Evolutionary conservation across 192 early-diverging fungal species (phyloP), one percentile per base, ranked within the genome.

Genomic region (Coemansia sp.): DNA sequence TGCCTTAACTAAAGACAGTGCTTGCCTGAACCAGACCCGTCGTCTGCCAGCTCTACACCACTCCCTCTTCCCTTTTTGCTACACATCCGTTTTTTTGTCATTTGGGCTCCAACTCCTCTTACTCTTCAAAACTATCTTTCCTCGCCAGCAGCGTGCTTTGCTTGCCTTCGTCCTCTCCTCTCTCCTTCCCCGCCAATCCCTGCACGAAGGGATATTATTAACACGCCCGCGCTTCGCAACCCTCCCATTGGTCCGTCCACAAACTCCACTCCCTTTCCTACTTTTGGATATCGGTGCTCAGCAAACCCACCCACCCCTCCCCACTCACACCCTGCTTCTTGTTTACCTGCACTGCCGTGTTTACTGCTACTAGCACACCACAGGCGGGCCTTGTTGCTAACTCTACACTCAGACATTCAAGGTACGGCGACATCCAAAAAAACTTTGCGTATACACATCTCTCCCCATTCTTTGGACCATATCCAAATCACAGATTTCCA

Each of bases 171-270:
- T n/a, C n/a, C n/a, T n/a, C n/a, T n/a, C n/a, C 48, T 49, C 48
- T 7, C 48, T n/a, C 8, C 20, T n/a, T 49, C 20, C 52, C 20
- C 31, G 55, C 55, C 34, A 57, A 57, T 57, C 55, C 55, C 55
- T 57, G 55, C 55, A 57, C 55, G 55, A 57, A 35, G 31, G 55
- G 18, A 53, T 26, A 53, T 53, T 52, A 52, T 15, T 57, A 57
- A 29, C 55, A 57, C 30, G 30, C 55, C 55, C 16, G 18, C 25
- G 30, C 31, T 57, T 33, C 21, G 13, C 30, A 33, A n/a, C 55
- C 18, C 31, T 34, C 55, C 31, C 55, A 57, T 57, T 57, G 55
- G 55, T 31, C 18, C 30, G 31, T 33, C 55, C 28, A 57, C 55
- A 18, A 10, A 2, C 16, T 51, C 55, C 10, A 29, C 8, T 28